Base-by-base conservation (phyloP, 2,329 filamentous ascomycete species). In the Ascochyta pisi region DNA sequence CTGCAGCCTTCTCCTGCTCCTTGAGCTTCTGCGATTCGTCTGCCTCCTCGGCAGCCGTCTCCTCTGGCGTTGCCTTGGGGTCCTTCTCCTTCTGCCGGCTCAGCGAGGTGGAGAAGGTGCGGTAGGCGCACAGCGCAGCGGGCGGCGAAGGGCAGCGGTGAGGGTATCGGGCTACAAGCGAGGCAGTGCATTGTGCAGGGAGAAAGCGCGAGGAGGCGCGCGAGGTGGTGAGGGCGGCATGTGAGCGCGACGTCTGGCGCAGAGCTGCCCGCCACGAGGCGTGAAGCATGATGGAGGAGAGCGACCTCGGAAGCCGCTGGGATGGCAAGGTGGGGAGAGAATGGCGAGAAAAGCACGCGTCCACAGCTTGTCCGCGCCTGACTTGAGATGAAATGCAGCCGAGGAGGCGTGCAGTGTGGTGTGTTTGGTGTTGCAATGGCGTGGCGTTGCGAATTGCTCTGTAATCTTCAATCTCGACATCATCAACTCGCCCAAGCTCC, bases 211-310 rank as follows among this genome's bases (percentile, higher is more conserved):
- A 58, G 9, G 66, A 60, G 7, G 67, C 57, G 43, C 66, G 61
- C 37, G 68, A 61, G 31, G 71, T 58, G 40, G 74, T 58, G 43
- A 73, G 64, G 47, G 74, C 69, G 44, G 74, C 68, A 45, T 70
- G 71, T 45, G 75, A 74, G 50, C 77, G 78, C 67, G 78, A 77
- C 57, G 80, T 78, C 66, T 79, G 78, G 63, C 80, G 81, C 69
- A 85, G 79, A 67, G 84, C 85, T 75, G 80, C 78, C 79, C 86
- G 84, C 86, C 86, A 89, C 77, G 85, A 84, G 70, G 88, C 76
- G 64, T 83, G 85, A 74, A 86, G 81, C 86, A 89, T 89, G 55
- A 38, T 58, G 62, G 60, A 49, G 12, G 50, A 26, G 50, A 48
- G 61, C 55, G 57, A 58, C 50, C 42, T 58, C 54, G 61, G 54